Evolutionary conservation across 441 rosid genomes (phyloP).

Genomic region (Gossypium schwendimanii): DNA sequence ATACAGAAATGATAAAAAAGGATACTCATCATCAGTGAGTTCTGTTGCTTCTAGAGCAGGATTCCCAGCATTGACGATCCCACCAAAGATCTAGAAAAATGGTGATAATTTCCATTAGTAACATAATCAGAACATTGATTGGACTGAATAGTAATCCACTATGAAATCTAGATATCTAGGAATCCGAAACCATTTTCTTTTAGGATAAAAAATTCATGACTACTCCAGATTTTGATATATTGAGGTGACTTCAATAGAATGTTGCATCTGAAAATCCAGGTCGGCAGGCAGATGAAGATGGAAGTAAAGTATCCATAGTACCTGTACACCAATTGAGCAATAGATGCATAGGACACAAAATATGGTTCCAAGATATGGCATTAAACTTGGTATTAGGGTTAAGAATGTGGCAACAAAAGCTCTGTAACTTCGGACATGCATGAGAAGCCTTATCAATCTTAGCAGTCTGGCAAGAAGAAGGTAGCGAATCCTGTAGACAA

Average conservation of each 20-base stretch:
- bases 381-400: conserved; percentile 85
- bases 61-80: conserved; percentile 87
- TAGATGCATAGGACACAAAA: conserved; percentile 84
- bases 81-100: conserved; percentile 67
- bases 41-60: conserved; percentile 48
- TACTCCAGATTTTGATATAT: neutral
- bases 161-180: neutral
- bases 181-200: neutral
- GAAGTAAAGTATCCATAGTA: conserved; percentile 18
- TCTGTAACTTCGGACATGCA: conserved; percentile 70
- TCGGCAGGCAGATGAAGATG: neutral
- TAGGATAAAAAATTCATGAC: neutral
- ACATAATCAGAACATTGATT: conserved; percentile 7
- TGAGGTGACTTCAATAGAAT: neutral
- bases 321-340: conserved; percentile 96
- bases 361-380: conserved; percentile 90
- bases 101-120: neutral
- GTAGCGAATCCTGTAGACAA: conserved; percentile 81
- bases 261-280: neutral
- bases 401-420: conserved; percentile 91
- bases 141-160: neutral
- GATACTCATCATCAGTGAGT: conserved; percentile 77
- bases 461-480: conserved; percentile 93
- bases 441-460: conserved; percentile 75
- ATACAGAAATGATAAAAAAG: conserved; percentile 24